Percentiles rank a stretch among this genome's conserved stretches.
Conservation (phyloP, 2,329 filamentous ascomycete genomes). For the Epichloe baconii region DNA sequence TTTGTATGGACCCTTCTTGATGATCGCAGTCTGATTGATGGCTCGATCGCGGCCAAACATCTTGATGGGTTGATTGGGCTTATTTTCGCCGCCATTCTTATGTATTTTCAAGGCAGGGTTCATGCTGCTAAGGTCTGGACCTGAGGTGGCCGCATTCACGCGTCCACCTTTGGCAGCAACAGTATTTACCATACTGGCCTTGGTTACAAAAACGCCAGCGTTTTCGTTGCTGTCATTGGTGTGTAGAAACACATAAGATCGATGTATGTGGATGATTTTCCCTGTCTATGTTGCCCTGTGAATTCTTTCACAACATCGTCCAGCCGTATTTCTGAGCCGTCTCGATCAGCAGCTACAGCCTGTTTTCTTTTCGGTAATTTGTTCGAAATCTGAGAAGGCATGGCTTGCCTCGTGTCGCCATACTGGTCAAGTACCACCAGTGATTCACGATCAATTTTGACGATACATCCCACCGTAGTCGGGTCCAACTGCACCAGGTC, state of each 20-base stretch:
- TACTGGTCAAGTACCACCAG: constrained; percentile 85
- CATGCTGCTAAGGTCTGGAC: constrained; percentile 78
- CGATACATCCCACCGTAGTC: constrained; percentile 81
- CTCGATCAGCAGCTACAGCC: constrained; percentile 82
- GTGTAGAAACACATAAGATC: constrained; percentile 83
- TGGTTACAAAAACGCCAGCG: constrained; percentile 76
- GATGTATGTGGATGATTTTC: constrained; percentile 85
- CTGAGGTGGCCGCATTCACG: constrained; percentile 43
- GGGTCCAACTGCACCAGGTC: constrained; percentile 91
- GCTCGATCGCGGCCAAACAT: constrained; percentile 70
- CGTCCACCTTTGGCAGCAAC: constrained; percentile 90
- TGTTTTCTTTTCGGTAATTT: constrained; percentile 71
- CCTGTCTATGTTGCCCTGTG: constrained; percentile 66
- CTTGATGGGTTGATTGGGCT: constrained; percentile 50
- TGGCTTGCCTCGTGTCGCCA: constrained; percentile 64
- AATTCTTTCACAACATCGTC: constrained; percentile 90
- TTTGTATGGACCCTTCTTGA: constrained; percentile 81
- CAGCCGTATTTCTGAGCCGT: constrained; percentile 80
- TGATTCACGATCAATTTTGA: constrained; percentile 91
- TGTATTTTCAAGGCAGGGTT: constrained; percentile 78
- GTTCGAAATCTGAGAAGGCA: constrained; percentile 86
- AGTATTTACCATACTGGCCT: constrained; percentile 74
- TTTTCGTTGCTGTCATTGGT: constrained; percentile 78
- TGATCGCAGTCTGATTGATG: constrained; percentile 82
- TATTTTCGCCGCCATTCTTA: constrained; percentile 38